Evolutionary conservation across 345 rosid species (phyloP).

Genomic region (Salix dunnii): DNA sequence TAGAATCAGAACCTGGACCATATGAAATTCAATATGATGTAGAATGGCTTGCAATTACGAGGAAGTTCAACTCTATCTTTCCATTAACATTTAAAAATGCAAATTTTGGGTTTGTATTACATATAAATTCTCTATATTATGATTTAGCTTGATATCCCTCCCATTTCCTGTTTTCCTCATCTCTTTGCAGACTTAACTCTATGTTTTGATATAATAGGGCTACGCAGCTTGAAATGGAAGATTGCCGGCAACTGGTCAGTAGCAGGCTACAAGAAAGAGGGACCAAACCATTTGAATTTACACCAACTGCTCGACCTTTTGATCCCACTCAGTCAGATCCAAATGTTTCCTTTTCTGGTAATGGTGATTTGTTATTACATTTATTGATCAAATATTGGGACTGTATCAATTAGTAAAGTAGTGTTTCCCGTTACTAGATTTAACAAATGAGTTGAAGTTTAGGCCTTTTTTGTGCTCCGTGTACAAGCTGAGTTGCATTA

Average conservation of each 20-base stretch:
- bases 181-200: background rate
- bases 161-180: background rate
- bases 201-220: constrained; percentile 32
- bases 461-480: too few species aligned
- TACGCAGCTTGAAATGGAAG: constrained; percentile 45
- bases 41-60: constrained; percentile 81
- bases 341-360: constrained; percentile 37
- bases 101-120: constrained; percentile 49
- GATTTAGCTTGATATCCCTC: background rate
- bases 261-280: constrained; percentile 60
- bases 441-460: too few species aligned
- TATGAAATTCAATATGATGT: constrained; percentile 72
- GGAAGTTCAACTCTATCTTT: constrained; percentile 56
- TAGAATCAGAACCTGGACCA: constrained; percentile 80
- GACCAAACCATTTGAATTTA: constrained; percentile 71
- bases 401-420: too few species aligned
- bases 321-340: constrained; percentile 41
- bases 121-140: background rate
- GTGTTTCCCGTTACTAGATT: too few species aligned
- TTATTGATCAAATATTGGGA: too few species aligned
- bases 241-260: constrained; percentile 63
- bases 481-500: background rate
- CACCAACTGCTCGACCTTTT: constrained; percentile 53
- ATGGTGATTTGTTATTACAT: background rate
- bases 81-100: constrained; percentile 52